phyloP scores from a whole-genome alignment of 2,329 filamentous ascomycete species.

The Macroventuria anomochaeta region DNA sequence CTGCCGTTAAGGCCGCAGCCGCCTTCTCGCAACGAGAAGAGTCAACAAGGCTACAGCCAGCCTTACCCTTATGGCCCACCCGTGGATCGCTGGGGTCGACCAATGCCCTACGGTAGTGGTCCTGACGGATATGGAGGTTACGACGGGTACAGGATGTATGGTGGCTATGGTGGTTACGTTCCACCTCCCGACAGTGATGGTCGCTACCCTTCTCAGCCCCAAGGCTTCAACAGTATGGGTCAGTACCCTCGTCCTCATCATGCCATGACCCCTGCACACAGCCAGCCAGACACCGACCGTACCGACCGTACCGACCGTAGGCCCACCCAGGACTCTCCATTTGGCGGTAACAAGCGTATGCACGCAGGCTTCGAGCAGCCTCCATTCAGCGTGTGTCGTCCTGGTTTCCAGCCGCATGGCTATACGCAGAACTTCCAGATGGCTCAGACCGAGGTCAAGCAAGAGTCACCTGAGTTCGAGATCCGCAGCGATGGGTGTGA shows the following conservation, averaged over 20 bases:
- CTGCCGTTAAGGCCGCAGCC: neutral
- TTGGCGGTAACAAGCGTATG: neutral
- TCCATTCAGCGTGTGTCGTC: neutral
- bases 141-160: slow-evolving; percentile 12
- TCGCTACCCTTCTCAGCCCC: slow-evolving; percentile 6
- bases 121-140: slow-evolving; percentile 8
- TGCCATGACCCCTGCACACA: slow-evolving; percentile 2
- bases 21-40: neutral
- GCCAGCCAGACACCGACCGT: neutral
- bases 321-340: neutral
- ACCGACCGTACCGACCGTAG: neutral
- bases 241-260: slow-evolving; percentile 3
- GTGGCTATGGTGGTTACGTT: neutral
- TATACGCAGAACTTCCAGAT: neutral
- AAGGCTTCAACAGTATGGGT: slow-evolving; percentile 1
- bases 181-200: neutral
- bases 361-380: neutral
- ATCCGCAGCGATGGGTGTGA: slow-evolving; percentile 10
- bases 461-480: slow-evolving; percentile 22
- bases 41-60: slow-evolving; percentile 1
- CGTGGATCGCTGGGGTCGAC: slow-evolving; percentile 12
- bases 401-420: neutral
- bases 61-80: slow-evolving; percentile 1
- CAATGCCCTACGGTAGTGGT: slow-evolving; percentile 10
- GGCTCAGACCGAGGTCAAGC: slow-evolving; percentile 22